Evolutionary conservation across 345 rosid genomes (phyloP).

Genomic region (Citrus australasica): DNA sequence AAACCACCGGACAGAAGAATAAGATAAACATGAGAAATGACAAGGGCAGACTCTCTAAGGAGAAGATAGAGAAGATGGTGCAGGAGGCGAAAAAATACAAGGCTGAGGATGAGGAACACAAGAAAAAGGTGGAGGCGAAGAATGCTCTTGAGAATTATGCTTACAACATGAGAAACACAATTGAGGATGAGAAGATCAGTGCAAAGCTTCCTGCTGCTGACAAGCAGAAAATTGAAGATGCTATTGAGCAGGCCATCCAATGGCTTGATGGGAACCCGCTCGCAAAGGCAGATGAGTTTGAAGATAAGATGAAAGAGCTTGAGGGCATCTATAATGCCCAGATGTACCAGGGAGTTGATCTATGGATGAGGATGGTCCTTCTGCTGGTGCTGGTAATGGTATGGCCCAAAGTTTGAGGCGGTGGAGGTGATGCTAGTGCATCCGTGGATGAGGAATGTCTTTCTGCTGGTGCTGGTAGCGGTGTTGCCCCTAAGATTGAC

Average conservation of each 20-base stretch:
- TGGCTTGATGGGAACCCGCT: conserved; percentile 52
- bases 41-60: conserved; percentile 54
- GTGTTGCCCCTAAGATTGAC: conserved; percentile 58
- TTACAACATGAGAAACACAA: conserved; percentile 54
- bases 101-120: conserved; percentile 47
- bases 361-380: conserved; percentile 9
- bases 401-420: too few relatives aligned
- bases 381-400: too few relatives aligned
- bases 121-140: conserved; percentile 52
- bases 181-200: conserved; percentile 45
- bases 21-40: conserved; percentile 51
- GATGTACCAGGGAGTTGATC: conserved; percentile 32
- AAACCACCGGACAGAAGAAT: conserved; percentile 51
- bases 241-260: conserved; percentile 37
- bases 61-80: conserved; percentile 54
- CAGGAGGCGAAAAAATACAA: conserved; percentile 54
- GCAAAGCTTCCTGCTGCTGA: conserved; percentile 39
- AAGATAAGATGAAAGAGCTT: conserved; percentile 47
- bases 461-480: conserved; percentile 25
- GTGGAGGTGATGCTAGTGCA: too few relatives aligned
- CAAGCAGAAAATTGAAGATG: conserved; percentile 39
- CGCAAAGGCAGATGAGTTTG: conserved; percentile 43
- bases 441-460: not conserved
- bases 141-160: conserved; percentile 47
- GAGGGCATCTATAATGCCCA: conserved; percentile 39